phyloP scores from a whole-genome alignment of 139 green algal genomes.

The Micractinium conductrix region DNA sequence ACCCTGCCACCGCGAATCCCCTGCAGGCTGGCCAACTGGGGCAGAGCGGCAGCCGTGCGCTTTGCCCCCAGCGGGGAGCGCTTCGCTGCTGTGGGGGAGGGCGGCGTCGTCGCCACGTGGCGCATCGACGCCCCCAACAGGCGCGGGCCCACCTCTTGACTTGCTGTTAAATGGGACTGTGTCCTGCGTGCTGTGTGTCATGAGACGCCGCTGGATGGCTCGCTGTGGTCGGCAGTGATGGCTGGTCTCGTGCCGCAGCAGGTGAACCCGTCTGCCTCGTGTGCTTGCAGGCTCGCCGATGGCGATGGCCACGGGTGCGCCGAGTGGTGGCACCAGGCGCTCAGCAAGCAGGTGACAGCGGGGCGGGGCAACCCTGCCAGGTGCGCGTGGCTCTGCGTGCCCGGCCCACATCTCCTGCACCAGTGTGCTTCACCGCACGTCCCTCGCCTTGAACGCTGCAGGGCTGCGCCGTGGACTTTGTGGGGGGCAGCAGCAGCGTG shows the following conservation, averaged over 20 bases:
- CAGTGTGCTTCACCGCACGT: too few species aligned
- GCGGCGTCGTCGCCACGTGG: constrained; percentile 81
- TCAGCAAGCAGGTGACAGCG: constrained; percentile 59
- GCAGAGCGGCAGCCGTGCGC: constrained; percentile 39
- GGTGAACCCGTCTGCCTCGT: too few species aligned
- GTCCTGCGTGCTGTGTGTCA: too few species aligned
- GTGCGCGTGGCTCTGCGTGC: too few species aligned
- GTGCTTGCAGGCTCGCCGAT: constrained; percentile 35
- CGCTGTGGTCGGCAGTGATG: too few species aligned
- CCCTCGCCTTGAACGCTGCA: too few species aligned
- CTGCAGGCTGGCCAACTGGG: constrained; percentile 37
- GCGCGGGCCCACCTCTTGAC: not conserved
- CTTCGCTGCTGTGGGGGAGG: constrained; percentile 79
- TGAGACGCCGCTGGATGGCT: too few species aligned
- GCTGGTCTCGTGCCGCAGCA: too few species aligned
- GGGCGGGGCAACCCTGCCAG: too few species aligned
- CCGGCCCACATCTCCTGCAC: too few species aligned
- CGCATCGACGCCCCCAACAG: constrained; percentile 59
- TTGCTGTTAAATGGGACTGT: not conserved
- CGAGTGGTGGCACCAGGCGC: constrained; percentile 80
- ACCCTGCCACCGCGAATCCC: not conserved
- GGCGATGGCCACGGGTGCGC: constrained; percentile 66
- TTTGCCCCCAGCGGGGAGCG: constrained; percentile 69
- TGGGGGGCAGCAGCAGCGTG: constrained; percentile 76
- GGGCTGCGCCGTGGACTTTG: constrained; percentile 62